Base-by-base conservation (phyloP, 2,329 filamentous ascomycete species). In the Colletotrichum somersetense region DNA sequence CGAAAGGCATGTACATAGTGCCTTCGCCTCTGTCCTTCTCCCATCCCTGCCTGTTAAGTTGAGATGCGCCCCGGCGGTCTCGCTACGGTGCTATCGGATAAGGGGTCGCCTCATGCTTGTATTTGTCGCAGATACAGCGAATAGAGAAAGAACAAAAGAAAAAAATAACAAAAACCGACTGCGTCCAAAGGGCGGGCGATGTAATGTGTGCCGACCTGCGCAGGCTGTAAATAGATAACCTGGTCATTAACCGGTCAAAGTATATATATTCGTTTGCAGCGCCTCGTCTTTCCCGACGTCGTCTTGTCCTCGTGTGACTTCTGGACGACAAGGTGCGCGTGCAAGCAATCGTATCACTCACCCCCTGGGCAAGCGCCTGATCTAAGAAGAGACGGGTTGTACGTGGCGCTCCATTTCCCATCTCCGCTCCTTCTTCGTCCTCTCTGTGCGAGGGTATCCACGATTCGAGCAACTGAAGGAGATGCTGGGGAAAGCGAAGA, bases 171-270 rank as follows among this genome's bases (percentile, higher is more conserved):
- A 72, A 72, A 66, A 42, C 23, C 35, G 30, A 70, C 66, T 72
- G 55, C 67, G 70, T 68, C 58, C 52, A 26, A 63, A 67, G 68
- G 68, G 58, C 65, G n/a, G 62, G 58, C 65, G 35, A 53, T 44
- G 42, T 30, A 53, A 44, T 57, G 30, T 69, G 48, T 71, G 57
- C 38, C 46, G 68, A 68, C 65, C 58, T 68, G 68, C 68, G 68
- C 66, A 63, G 68, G 68, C 68, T 71, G 65, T 71, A 68, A 71
- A 71, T 63, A 68, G 58, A 68, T 57, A 63, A 63, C 11, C 58
- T 59, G 62, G 65, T 63, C 56, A 63, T 71, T 62, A 63, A 53
- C 42, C 61, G 44, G 68, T 63, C 20, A 58, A n/a, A 52, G 68
- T 68, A 71, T 62, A 63, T 48, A 68, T 55, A 66, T 71, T 35